phyloP scores from a whole-genome alignment of 768 basidiomycete genomes.

The Termitomyces sp. region DNA sequence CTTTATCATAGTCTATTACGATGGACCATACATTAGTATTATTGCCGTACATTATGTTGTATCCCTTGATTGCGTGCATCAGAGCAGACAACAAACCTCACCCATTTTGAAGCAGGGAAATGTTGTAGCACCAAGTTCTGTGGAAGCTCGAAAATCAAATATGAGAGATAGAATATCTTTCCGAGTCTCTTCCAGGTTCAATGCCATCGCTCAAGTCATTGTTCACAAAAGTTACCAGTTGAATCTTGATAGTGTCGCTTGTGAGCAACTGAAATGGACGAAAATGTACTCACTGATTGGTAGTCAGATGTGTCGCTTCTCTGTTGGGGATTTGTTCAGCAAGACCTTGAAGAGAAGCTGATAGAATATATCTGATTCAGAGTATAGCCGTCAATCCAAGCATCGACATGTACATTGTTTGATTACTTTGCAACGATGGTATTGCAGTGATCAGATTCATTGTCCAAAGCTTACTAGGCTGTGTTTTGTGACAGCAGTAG shows the following conservation, averaged over 20 bases:
- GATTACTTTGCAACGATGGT: slow-evolving; percentile 39
- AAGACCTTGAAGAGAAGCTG: neutral
- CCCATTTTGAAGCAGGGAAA: slow-evolving; percentile 75
- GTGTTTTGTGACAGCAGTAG: neutral
- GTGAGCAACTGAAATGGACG: neutral
- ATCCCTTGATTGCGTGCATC: too few relatives aligned
- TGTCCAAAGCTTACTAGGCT: slow-evolving; percentile 41
- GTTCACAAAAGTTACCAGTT: slow-evolving; percentile 41
- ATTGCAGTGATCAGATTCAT: neutral
- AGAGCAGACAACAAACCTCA: slow-evolving; percentile 42
- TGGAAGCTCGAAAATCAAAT: slow-evolving; percentile 66
- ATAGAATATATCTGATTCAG: slow-evolving; percentile 46
- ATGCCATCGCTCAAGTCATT: neutral
- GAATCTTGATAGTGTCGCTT: slow-evolving; percentile 28
- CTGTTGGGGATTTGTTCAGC: slow-evolving; percentile 24
- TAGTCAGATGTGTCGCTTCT: slow-evolving; percentile 52
- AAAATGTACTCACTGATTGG: slow-evolving; percentile 45
- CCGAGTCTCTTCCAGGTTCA: slow-evolving; percentile 46
- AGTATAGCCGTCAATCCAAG: slow-evolving; percentile 62
- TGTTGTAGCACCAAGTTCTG: slow-evolving; percentile 67
- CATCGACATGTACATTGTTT: slow-evolving; percentile 74
- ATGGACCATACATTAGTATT: slow-evolving; percentile 67
- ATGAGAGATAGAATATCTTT: slow-evolving; percentile 68
- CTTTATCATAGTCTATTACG: too few relatives aligned
- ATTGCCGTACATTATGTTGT: slow-evolving; percentile 26